phyloP scores from a whole-genome alignment of 345 rosid species.

The Pugionium dolabratum region DNA sequence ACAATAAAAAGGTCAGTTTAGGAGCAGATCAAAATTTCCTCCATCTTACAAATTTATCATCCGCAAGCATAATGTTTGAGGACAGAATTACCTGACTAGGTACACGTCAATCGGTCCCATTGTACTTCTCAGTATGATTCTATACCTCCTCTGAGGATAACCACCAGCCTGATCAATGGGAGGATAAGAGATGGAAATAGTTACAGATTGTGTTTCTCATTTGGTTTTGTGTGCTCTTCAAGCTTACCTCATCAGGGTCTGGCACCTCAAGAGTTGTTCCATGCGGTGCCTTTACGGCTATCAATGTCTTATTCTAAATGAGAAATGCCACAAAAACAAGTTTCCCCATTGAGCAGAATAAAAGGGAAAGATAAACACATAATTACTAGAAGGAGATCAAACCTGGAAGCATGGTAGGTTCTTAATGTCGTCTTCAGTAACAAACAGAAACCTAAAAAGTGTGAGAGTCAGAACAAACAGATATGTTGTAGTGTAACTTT shows the following conservation, averaged over 20 bases:
- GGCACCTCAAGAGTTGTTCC: constrained; percentile 99
- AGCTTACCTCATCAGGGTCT: constrained; percentile 95
- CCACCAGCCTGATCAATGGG: constrained; percentile 69
- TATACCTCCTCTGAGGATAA: constrained; percentile 84
- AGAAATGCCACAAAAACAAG: constrained; percentile 18
- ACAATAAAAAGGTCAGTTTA: constrained; percentile 18
- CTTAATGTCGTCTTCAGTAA: constrained; percentile 96
- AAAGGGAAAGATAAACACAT: constrained; percentile 20
- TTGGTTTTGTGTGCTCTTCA: constrained; percentile 21
- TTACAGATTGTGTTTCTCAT: constrained; percentile 4
- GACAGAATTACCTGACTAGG: constrained; percentile 72
- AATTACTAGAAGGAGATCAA: constrained; percentile 25
- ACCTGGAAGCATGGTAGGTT: constrained; percentile 92
- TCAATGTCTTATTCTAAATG: constrained; percentile 82
- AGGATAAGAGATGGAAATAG: constrained; percentile 9
- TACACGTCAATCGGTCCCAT: constrained; percentile 99
- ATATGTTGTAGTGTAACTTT: constrained; percentile 10
- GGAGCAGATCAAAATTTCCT: not conserved
- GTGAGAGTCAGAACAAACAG: constrained; percentile 33
- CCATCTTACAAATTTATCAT: constrained; percentile 1
- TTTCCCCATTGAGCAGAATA: constrained; percentile 14
- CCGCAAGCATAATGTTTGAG: constrained; percentile 21
- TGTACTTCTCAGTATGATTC: constrained; percentile 91
- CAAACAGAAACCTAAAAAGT: constrained; percentile 79
- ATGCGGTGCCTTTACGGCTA: constrained; percentile 99